Base-by-base conservation (phyloP, 768 basidiomycete species). In the Tylopilus subfusipes region DNA sequence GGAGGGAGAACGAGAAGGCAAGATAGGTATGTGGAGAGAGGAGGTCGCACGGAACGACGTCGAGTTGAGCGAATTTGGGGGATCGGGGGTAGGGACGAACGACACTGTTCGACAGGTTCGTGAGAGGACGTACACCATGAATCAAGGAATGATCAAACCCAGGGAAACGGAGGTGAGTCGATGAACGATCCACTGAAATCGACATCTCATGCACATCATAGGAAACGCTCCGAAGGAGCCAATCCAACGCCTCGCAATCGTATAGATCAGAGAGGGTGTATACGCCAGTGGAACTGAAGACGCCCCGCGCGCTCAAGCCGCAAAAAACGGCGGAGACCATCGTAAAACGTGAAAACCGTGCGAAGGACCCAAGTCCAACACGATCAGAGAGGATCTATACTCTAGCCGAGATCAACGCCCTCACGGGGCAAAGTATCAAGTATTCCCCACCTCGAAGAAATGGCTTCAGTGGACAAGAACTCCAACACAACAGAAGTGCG, bases 1-100 rank as follows among this genome's bases (percentile, higher is more conserved):
- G 66, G 54, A 58, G 53, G 52, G 48, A 12, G 63, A 38, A 19
- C 56, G 48, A 16, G 66, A 53, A 22, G 58, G 58, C 6, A 81
- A 79, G 44, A 78, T 85, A 50, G 77, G 73, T 22, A 75, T 74
- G 10, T 85, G 83, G 83, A 70, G 82, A 31, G 79, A 83, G 60
- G 77, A 79, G 42, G 78, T 81, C 0, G 76, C 77, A 5, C 67
- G 72, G 49, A 74, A 77, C 49, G 69, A 63, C 30, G 45, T 50
- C 22, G 51, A n/a, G 39, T 34, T 30, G 42, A 55, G 58, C 36
- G 69, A 69, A 24, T 61, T 62, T 27, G 68, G 68, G 39, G 65
- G 49, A 27, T 51, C 61, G 21, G 22, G 44, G 9, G 30, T 44
- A 43, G 56, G 19, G 39, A 61, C 47, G 24, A 65, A 56, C 33